A percentile compares a stretch with the other conserved stretches of the same genome.
Conservation (phyloP, 179 eudicot genomes). For the Beta macrorhiza region DNA sequence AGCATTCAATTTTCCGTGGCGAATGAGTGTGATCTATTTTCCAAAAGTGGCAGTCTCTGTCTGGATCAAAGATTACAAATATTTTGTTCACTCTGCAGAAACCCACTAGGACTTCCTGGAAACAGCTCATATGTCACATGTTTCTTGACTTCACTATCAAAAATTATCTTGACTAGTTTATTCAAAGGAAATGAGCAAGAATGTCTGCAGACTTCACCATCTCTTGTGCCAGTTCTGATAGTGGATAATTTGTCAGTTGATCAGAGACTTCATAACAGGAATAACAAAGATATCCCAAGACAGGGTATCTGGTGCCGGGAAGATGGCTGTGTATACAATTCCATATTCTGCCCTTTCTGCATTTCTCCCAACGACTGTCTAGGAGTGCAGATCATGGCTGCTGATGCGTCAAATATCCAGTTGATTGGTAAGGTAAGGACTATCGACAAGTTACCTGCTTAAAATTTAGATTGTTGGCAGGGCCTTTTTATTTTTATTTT, state of each 20-base stretch:
- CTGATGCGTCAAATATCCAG: slow-evolving; percentile 63
- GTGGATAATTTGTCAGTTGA: slow-evolving; percentile 55
- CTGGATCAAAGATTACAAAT: slow-evolving; percentile 45
- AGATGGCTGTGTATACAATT: slow-evolving; percentile 80
- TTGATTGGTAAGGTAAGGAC: slow-evolving; percentile 62
- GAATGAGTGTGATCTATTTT: slow-evolving; percentile 28
- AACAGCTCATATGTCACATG: slow-evolving; percentile 48
- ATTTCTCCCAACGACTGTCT: slow-evolving; percentile 47
- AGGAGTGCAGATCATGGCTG: slow-evolving; percentile 75
- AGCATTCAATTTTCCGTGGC: slow-evolving; percentile 21
- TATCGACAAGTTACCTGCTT: not conserved
- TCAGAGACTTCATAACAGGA: slow-evolving; percentile 39
- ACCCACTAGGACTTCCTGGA: slow-evolving; percentile 59
- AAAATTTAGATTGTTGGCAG: not conserved
- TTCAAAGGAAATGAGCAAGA: slow-evolving; percentile 31
- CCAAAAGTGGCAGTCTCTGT: slow-evolving; percentile 28
- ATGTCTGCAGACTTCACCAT: slow-evolving; percentile 24
- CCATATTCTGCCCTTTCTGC: slow-evolving; percentile 73
- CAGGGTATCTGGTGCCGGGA: slow-evolving; percentile 84
- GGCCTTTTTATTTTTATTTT: not conserved
- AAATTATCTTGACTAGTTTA: slow-evolving; percentile 52
- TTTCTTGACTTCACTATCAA: slow-evolving; percentile 47
- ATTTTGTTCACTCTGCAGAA: slow-evolving; percentile 63
- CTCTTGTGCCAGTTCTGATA: slow-evolving; percentile 44
- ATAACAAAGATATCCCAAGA: slow-evolving; percentile 37